A percentile compares a stretch with the other conserved stretches of the same genome.
These are phyloP conservation scores for Hymenoscyphus fraxineus DNA, from an alignment of 2,329 filamentous ascomycete genomes.

Conservation along the genomic window DNA sequence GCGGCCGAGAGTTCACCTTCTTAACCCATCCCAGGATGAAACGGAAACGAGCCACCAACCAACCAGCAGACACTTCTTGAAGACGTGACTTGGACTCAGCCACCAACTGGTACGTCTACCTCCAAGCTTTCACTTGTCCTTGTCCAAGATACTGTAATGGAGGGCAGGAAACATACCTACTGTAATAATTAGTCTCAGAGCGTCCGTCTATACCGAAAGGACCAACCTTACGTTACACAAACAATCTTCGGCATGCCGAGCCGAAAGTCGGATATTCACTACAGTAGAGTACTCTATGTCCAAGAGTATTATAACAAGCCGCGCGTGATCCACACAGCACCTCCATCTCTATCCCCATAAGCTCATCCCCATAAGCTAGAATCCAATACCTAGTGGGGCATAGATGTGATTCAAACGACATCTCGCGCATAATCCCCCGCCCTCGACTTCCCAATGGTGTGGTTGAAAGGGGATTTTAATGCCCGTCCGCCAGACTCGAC, in stretches of 20 bases:
- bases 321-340: not conserved
- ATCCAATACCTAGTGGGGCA: not conserved
- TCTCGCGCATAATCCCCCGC: not conserved
- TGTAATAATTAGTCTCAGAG: not conserved
- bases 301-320: not conserved
- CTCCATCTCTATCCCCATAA: not conserved
- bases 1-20: not conserved
- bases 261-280: not conserved
- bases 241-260: slow-evolving; percentile 1
- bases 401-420: not conserved
- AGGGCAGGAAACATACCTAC: not conserved
- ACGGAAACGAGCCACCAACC: not conserved
- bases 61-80: not conserved
- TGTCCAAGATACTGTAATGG: no score
- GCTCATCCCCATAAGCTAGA: not conserved
- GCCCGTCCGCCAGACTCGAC: not conserved
- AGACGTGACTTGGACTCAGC: not conserved
- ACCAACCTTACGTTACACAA: slow-evolving; percentile 4
- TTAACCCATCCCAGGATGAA: not conserved
- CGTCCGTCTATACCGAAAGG: not conserved
- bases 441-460: not conserved
- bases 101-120: not conserved
- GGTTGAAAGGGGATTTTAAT: not conserved
- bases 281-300: no score
- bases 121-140: no score